Percentiles rank a stretch among this genome's conserved stretches.
These are phyloP conservation scores for Camellia oleifera DNA, from an alignment of 179 eudicot species.

Conservation along the genomic window DNA sequence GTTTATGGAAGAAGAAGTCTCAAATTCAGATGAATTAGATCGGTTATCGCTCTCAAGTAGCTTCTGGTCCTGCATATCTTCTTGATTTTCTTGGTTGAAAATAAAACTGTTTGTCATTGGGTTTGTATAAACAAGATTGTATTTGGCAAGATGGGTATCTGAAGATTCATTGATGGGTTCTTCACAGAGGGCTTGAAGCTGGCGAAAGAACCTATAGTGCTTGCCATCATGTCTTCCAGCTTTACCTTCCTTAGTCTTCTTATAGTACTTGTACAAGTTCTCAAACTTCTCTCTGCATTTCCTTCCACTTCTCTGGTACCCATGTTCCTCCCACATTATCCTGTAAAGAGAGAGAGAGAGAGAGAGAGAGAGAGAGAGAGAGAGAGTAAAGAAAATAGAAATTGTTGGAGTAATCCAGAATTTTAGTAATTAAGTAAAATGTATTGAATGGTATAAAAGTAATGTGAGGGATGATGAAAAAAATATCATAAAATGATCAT, in stretches of 20 bases:
- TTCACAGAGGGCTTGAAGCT: slow-evolving; percentile 63
- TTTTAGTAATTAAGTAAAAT: no score
- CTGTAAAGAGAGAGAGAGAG: slow-evolving; percentile 18
- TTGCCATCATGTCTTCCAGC: slow-evolving; percentile 64
- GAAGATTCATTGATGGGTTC: slow-evolving; percentile 19
- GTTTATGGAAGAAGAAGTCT: slow-evolving; percentile 48
- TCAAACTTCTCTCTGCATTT: slow-evolving; percentile 67
- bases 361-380: background rate
- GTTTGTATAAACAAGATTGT: slow-evolving; percentile 16
- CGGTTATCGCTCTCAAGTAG: slow-evolving; percentile 42
- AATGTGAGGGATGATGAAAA: no score
- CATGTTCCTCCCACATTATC: slow-evolving; percentile 60
- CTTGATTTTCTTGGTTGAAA: slow-evolving; percentile 18
- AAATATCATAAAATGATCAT: no score
- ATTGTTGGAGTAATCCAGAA: no score
- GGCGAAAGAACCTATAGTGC: slow-evolving; percentile 57
- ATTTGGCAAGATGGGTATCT: slow-evolving; percentile 25
- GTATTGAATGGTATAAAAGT: no score
- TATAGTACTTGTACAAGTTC: slow-evolving; percentile 62
- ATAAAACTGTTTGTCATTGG: slow-evolving; percentile 8
- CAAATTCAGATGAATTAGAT: slow-evolving; percentile 56
- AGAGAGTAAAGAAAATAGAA: background rate
- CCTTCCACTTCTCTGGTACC: slow-evolving; percentile 63
- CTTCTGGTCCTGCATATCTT: slow-evolving; percentile 19
- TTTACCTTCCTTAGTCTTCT: slow-evolving; percentile 67